Evolutionary conservation across 177 flowering plant genomes (phyloP).

Genomic region (Vitis hybrid): DNA sequence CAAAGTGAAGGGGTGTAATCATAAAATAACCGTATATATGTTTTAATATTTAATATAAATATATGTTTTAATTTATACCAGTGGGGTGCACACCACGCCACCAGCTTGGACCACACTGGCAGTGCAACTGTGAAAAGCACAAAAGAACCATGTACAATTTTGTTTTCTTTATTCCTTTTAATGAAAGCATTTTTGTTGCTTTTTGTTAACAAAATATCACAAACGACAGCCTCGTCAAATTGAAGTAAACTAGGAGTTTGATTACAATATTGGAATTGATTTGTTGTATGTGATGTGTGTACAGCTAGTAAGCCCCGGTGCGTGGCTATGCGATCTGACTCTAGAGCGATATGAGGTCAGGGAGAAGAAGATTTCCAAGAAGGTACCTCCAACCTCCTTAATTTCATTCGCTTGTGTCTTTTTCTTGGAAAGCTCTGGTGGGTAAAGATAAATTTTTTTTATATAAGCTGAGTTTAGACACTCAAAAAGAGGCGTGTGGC

Average conservation of each 20-base stretch:
- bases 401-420: not conserved
- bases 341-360: constrained; percentile 86
- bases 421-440: too few relatives aligned
- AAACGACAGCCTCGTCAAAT: not conserved
- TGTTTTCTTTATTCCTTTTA: not conserved
- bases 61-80: too few relatives aligned
- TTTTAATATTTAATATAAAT: too few relatives aligned
- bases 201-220: not conserved
- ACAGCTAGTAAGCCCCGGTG: constrained; percentile 88
- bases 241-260: not conserved
- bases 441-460: too few relatives aligned
- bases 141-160: not conserved
- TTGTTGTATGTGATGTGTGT: constrained; percentile 1
- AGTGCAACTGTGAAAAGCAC: not conserved
- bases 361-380: constrained; percentile 89
- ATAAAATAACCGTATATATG: too few relatives aligned
- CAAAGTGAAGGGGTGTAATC: too few relatives aligned
- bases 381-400: constrained; percentile 40
- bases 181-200: not conserved
- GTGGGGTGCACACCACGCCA: too few relatives aligned
- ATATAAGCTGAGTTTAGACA: too few relatives aligned
- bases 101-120: constrained; percentile 12
- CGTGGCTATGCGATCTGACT: constrained; percentile 83
- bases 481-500: too few relatives aligned
- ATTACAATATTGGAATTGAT: not conserved